Percentiles rank a stretch among this genome's conserved stretches.
Evolutionary conservation across 352 stramenopile species (phyloP).

Genomic region (Bremia lactucae): DNA sequence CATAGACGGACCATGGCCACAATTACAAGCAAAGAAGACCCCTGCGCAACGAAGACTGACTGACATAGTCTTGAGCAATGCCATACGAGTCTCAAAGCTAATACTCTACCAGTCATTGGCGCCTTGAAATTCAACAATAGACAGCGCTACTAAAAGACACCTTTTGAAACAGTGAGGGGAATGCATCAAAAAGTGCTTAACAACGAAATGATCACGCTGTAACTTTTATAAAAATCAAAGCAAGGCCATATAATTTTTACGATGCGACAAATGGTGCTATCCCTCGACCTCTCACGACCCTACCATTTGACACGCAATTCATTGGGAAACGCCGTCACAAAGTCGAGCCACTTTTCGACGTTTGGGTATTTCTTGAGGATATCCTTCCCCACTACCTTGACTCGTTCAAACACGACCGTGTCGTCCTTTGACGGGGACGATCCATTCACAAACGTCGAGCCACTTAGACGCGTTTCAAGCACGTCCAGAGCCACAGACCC

Average conservation of each 20-base stretch:
- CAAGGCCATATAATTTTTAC: not conserved
- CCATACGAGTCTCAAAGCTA: too few species aligned
- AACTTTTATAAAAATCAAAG: too few species aligned
- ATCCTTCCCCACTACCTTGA: slow-evolving; percentile 73
- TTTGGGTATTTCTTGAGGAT: slow-evolving; percentile 64
- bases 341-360: slow-evolving; percentile 65
- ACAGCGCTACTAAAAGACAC: too few species aligned
- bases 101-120: too few species aligned
- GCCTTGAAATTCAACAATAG: too few species aligned
- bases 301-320: slow-evolving; percentile 74
- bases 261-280: not conserved
- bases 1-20: too few species aligned
- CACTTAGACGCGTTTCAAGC: slow-evolving; percentile 53
- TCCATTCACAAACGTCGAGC: slow-evolving; percentile 57
- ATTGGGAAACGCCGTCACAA: slow-evolving; percentile 63
- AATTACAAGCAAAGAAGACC: too few species aligned
- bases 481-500: slow-evolving; percentile 46
- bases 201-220: too few species aligned
- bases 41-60: too few species aligned
- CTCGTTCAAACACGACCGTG: slow-evolving; percentile 45
- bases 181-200: too few species aligned
- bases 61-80: too few species aligned
- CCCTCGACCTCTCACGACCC: slow-evolving; percentile 3
- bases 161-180: too few species aligned
- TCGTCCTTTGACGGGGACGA: slow-evolving; percentile 65